phyloP scores from a whole-genome alignment of 768 basidiomycete genomes.

The Hydnomerulius pinastri region DNA sequence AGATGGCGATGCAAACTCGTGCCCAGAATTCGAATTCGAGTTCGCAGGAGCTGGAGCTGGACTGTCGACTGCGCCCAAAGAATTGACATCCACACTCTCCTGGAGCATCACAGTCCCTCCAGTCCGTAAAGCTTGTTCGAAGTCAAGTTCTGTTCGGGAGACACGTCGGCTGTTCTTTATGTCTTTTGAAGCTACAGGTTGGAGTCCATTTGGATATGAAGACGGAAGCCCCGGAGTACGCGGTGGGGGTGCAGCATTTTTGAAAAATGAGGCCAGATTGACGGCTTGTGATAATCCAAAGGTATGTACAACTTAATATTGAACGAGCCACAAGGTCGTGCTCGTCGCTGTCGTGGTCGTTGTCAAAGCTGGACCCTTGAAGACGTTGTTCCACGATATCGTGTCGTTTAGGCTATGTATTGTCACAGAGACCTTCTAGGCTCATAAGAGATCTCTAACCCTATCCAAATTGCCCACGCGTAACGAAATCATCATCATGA shows the following conservation, averaged over 20 bases:
- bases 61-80: conserved; percentile 58
- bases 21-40: conserved; percentile 23
- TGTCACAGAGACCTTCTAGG: conserved; percentile 4
- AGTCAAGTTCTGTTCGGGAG: conserved; percentile 79
- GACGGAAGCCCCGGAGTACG: conserved; percentile 47
- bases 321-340: conserved; percentile 1
- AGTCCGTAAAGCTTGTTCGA: conserved; percentile 71
- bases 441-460: conserved; percentile 13
- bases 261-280: conserved; percentile 72
- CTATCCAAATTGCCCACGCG: conserved; percentile 24
- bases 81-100: conserved; percentile 70
- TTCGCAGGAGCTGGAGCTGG: conserved; percentile 39
- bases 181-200: conserved; percentile 59
- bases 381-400: conserved; percentile 6
- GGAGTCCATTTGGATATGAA: conserved; percentile 52
- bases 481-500: background rate
- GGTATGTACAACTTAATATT: background rate
- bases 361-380: conserved; percentile 2
- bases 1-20: conserved; percentile 45
- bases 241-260: conserved; percentile 47
- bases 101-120: conserved; percentile 69
- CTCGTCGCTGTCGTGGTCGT: conserved; percentile 16
- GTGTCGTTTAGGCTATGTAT: too few species aligned
- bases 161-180: conserved; percentile 48
- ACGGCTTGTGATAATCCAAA: conserved; percentile 5